phyloP scores from a whole-genome alignment of 208 protist genomes.

The Trypanosoma grayi region DNA sequence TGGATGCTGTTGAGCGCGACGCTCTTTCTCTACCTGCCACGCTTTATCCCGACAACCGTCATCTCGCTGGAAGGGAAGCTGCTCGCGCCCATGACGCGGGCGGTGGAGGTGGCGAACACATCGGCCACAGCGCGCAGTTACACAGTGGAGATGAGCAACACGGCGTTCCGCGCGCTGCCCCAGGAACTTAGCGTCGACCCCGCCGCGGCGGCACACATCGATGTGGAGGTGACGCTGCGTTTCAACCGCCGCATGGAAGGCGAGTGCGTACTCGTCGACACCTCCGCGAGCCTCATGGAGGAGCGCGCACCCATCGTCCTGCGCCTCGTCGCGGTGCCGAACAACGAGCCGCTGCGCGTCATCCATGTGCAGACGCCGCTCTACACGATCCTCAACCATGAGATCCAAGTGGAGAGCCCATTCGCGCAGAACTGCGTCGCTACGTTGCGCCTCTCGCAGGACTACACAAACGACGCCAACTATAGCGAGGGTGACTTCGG shows the following conservation, averaged over 20 bases:
- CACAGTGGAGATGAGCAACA: conserved; percentile 63
- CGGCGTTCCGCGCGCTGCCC: conserved; percentile 47
- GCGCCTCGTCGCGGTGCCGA: conserved; percentile 57
- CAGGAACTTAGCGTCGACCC: conserved; percentile 68
- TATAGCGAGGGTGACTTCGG: conserved; percentile 41
- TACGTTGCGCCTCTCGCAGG: conserved; percentile 69
- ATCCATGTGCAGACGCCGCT: conserved; percentile 64
- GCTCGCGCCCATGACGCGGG: conserved; percentile 63
- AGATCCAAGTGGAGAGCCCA: conserved; percentile 79
- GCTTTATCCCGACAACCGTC: conserved; percentile 59
- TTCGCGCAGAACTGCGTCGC: conserved; percentile 77
- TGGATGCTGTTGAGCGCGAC: conserved; percentile 74
- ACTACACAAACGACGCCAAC: conserved; percentile 37
- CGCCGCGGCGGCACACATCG: conserved; percentile 34
- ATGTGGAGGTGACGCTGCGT: conserved; percentile 61
- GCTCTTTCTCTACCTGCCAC: conserved; percentile 82
- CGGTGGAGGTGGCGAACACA: conserved; percentile 83
- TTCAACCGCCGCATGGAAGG: conserved; percentile 62
- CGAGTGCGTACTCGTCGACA: conserved; percentile 68
- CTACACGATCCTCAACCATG: conserved; percentile 70
- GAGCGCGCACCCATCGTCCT: conserved; percentile 71
- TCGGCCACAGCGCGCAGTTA: conserved; percentile 55
- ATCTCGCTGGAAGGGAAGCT: conserved; percentile 82
- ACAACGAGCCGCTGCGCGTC: conserved; percentile 62
- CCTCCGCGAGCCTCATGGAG: conserved; percentile 39